These are phyloP conservation scores for Penicillium crustosum DNA, from an alignment of 2,329 filamentous ascomycete genomes.

Conservation along the genomic window DNA sequence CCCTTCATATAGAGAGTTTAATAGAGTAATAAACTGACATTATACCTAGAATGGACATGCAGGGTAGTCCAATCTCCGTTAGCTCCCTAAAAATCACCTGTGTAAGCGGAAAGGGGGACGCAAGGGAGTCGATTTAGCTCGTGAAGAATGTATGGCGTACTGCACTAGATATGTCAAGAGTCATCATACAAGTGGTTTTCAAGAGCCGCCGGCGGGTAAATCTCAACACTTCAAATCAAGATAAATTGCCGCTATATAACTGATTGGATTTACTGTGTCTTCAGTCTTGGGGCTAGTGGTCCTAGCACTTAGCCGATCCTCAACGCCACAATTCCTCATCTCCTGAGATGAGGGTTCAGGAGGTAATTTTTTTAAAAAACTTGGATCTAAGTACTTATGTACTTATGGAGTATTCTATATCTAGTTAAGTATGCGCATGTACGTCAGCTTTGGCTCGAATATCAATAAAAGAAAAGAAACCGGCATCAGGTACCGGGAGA, in stretches of 20 bases:
- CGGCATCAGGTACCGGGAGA: background rate
- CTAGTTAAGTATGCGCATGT: background rate
- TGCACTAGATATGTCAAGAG: background rate
- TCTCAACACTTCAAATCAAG: background rate
- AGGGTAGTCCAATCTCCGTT: conserved; percentile 8
- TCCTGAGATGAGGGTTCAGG: background rate
- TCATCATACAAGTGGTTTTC: background rate
- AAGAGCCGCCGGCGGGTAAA: conserved; percentile 9
- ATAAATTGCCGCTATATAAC: background rate
- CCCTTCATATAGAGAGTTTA: background rate
- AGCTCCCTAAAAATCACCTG: background rate
- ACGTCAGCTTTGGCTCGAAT: conserved; percentile 4
- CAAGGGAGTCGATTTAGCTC: conserved; percentile 3
- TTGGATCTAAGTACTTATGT: background rate
- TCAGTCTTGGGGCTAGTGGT: conserved; percentile 6
- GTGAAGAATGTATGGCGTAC: background rate
- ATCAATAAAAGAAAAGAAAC: background rate
- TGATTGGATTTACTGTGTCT: conserved; percentile 2
- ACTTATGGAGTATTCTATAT: background rate
- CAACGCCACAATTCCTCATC: conserved; percentile 8
- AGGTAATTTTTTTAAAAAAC: background rate
- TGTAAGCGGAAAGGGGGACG: background rate
- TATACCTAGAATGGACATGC: background rate
- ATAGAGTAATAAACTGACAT: background rate
- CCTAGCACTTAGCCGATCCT: conserved; percentile 8